Percentiles rank a stretch among this genome's conserved stretches.
Evolutionary conservation across 1,284 basidiomycete genomes (phyloP).

Genomic region (Pseudozyma thailandica): DNA sequence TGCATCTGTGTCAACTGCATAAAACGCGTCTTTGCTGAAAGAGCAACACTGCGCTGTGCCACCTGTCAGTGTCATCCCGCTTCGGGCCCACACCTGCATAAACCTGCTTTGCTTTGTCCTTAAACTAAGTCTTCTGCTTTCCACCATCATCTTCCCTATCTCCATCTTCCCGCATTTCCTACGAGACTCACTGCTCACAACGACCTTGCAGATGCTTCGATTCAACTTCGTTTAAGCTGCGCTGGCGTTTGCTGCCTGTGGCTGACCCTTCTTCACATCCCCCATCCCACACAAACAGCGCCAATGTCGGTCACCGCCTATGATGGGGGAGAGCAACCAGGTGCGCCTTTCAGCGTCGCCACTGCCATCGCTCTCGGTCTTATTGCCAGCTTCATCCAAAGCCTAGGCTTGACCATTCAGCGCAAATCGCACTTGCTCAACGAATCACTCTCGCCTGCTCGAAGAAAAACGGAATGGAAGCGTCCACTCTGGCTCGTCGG

Average conservation of each 20-base stretch:
- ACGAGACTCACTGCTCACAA: background rate
- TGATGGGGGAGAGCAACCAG: conserved; percentile 7
- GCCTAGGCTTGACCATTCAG: conserved; percentile 88
- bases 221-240: conserved; percentile 1
- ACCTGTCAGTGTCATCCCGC: too few relatives aligned
- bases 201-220: conserved; percentile 5
- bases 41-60: too few relatives aligned
- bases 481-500: conserved; percentile 71
- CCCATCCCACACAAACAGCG: background rate
- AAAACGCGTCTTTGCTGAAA: too few relatives aligned
- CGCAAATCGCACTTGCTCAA: conserved; percentile 92
- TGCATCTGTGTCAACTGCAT: too few relatives aligned
- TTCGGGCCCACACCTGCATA: too few relatives aligned
- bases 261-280: background rate
- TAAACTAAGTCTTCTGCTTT: too few relatives aligned
- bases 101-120: too few relatives aligned
- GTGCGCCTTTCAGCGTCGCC: conserved; percentile 49
- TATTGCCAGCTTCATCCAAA: conserved; percentile 87
- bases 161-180: too few relatives aligned
- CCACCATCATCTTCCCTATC: background rate
- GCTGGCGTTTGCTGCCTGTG: conserved; percentile 9
- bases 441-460: conserved; percentile 75
- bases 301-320: conserved; percentile 11
- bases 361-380: conserved; percentile 75
- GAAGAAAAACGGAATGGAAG: conserved; percentile 56